These are phyloP conservation scores for Phytopythium delawarense DNA, from an alignment of 352 stramenopile species.

Conservation along the genomic window DNA sequence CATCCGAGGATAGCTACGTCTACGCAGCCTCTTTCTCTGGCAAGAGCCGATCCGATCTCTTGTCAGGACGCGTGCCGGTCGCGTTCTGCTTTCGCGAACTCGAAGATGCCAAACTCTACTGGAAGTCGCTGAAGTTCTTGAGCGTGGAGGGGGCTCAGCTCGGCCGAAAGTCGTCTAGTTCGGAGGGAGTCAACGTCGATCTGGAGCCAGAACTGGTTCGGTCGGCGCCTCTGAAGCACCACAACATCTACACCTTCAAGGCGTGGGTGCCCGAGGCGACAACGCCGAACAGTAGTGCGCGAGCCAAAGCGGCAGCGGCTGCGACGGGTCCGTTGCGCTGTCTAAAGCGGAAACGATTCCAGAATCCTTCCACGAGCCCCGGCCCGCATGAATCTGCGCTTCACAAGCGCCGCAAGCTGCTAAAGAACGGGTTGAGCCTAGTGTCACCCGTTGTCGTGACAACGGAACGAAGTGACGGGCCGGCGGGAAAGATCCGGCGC, in stretches of 20 bases:
- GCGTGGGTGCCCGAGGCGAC: slow-evolving; percentile 61
- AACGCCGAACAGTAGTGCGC: slow-evolving; percentile 38
- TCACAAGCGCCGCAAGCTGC: slow-evolving; percentile 28
- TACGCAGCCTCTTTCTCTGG: slow-evolving; percentile 58
- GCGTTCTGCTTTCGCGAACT: slow-evolving; percentile 36
- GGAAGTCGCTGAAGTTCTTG: slow-evolving; percentile 69
- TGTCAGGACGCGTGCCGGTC: slow-evolving; percentile 51
- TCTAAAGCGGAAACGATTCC: slow-evolving; percentile 56
- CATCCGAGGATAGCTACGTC: slow-evolving; percentile 52
- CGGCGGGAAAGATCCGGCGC: slow-evolving; percentile 41
- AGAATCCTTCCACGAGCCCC: slow-evolving; percentile 13
- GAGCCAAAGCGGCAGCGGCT: slow-evolving; percentile 46
- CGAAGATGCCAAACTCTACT: slow-evolving; percentile 58
- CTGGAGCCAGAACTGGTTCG: slow-evolving; percentile 52
- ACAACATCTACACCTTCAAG: slow-evolving; percentile 67
- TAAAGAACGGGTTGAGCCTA: slow-evolving; percentile 13
- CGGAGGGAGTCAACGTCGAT: slow-evolving; percentile 41
- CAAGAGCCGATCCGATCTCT: slow-evolving; percentile 46
- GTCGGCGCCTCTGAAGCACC: slow-evolving; percentile 47
- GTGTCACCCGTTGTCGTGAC: slow-evolving; percentile 22
- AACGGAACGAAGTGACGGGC: slow-evolving; percentile 25
- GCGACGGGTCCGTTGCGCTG: slow-evolving; percentile 33
- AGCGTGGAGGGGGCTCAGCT: slow-evolving; percentile 59
- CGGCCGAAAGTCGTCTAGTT: slow-evolving; percentile 28
- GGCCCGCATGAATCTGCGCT: slow-evolving; percentile 6